Evolutionary conservation across 2,329 filamentous ascomycete species (phyloP), one percentile per base, ranked within the genome.

Genomic region (Didymella sp.): DNA sequence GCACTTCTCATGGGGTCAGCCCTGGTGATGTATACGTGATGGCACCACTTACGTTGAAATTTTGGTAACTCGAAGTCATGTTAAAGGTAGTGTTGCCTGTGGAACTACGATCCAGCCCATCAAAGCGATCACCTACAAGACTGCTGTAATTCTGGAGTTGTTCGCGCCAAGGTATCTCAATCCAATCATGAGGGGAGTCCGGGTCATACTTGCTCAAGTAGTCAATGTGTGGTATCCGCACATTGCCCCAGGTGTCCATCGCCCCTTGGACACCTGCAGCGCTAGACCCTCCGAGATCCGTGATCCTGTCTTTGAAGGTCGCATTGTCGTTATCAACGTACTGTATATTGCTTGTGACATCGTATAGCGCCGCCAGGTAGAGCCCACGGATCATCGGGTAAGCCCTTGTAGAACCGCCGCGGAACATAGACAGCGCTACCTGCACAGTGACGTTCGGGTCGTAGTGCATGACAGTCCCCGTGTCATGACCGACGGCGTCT

Each of bases 141-240:
- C 58, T 61, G 24, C 54, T 55, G 30, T 61, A 58, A 27, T 58
- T 58, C 19, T 47, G 54, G 9, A 51, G n/a, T 13, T 30, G 4
- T 11, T 58, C 17, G 12, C 37, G 30, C 55, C 58, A 58, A 15
- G 58, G 35, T 4, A 44, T 46, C 7, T 31, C 6, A 17, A 61
- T 8, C 58, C 55, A 56, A 17, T 35, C 11, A 24, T 49, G 12
- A 4, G 54, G 41, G 24, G 58, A 8, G 1, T 19, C 25, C 6
- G 30, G 7, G 41, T 51, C 22, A 19, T 54, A 51, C 5, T 38
- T 21, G 15, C 12, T 17, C 2, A 44, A 33, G 38, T 58, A 54
- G 21, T 47, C 47, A 2, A 60, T 27, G 30, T 45, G 42, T 5
- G 54, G 54, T 2, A 58, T 54, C 11, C 54, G 43, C 7, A 60